Evolutionary conservation across 2,329 filamentous ascomycete genomes (phyloP), one percentile per base, ranked within the genome.

Genomic region (Trematosphaeria pertusa): DNA sequence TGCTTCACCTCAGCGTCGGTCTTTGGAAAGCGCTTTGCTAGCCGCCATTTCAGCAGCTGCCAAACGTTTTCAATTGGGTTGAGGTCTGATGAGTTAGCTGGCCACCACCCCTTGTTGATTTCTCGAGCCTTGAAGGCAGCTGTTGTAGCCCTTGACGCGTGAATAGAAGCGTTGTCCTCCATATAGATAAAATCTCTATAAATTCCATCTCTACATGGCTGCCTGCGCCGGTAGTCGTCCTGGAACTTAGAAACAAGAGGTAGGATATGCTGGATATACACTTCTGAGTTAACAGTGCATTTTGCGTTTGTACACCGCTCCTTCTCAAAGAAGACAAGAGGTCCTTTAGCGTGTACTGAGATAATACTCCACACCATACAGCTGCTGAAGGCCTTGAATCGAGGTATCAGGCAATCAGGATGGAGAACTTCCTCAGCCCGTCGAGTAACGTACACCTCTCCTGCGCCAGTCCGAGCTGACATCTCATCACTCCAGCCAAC

Each of bases 1-100:
- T 26, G 10, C 15, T 28, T 46, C 17, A 51, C 11, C 33, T 51
- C 34, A 6, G 32, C 28, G 3, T 46, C 38, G 9, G 38, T 43
- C 19, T 39, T 20, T 33, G 22, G 48, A 12, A 40, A 51, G 6
- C 31, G 3, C 19, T 26, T 34, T 12, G 18, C 5, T 21, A 50
- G 33, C 1, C 42, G n/a, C 4, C 18, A 39, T 39, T 46, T 46
- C 1, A 51, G 30, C 10, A 51, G 21, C 19, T 20, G 30, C 43
- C 24, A 46, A 14, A 51, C 35, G 22, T 51, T 51, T 31, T 51
- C 17, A 33, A 51, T 51, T 17, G 34, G 37, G 33, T 51, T 51
- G 4, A 51, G 30, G 24, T 51, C 36, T 20, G 40, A 42, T 15
- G 31, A 41, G 26, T 45, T 50, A 4, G 35, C 21, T 22, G 24